phyloP scores from a whole-genome alignment of 306 rosid genomes.

The Alnus rubra region DNA sequence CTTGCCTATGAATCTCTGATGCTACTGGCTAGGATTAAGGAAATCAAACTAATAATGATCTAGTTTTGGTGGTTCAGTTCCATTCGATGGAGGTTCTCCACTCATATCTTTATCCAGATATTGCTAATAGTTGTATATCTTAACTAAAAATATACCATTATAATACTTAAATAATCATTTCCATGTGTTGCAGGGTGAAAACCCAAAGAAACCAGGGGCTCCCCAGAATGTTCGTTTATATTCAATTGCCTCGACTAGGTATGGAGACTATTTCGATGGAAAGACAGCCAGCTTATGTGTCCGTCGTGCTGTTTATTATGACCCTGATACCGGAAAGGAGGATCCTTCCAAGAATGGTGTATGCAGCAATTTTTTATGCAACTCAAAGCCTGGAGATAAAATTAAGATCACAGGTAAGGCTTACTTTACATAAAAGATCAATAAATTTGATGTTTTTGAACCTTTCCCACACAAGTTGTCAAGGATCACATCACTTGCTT shows the following conservation, averaged over 20 bases:
- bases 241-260: constrained; percentile 95
- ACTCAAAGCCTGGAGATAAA: constrained; percentile 94
- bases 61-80: constrained; percentile 3
- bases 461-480: constrained; percentile 8
- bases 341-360: constrained; percentile 84
- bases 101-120: neutral
- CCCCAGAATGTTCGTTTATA: constrained; percentile 88
- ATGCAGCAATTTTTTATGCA: constrained; percentile 88
- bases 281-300: constrained; percentile 95
- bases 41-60: neutral
- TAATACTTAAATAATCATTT: constrained; percentile 18
- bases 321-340: constrained; percentile 91
- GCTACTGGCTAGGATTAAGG: constrained; percentile 4
- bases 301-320: constrained; percentile 93
- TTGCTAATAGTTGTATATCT: neutral
- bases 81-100: neutral
- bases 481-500: neutral
- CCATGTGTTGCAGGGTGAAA: constrained; percentile 72
- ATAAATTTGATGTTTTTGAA: neutral
- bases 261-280: constrained; percentile 89
- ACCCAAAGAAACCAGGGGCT: constrained; percentile 89
- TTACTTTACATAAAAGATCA: neutral
- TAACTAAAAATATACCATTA: neutral
- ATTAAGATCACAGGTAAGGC: constrained; percentile 78
- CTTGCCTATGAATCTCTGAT: constrained; percentile 5